These are phyloP conservation scores for Malus hybrid DNA, from an alignment of 331 rosid genomes.

Conservation along the genomic window DNA sequence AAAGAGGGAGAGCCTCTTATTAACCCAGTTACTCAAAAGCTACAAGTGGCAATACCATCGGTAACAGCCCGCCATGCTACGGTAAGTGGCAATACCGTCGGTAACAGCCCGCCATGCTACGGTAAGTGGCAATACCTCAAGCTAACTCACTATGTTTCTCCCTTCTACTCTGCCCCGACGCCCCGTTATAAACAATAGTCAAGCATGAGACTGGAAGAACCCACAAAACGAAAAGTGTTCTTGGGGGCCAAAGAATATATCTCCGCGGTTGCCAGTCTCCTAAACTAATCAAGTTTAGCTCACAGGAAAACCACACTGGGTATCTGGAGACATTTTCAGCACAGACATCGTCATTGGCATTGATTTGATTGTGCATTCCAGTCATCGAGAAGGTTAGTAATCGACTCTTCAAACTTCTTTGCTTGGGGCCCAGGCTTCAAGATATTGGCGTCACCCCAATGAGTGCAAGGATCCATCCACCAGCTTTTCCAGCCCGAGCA, in stretches of 20 bases:
- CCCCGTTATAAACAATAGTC: constrained; percentile 11
- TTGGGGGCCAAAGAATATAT: constrained; percentile 14
- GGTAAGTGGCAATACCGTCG: constrained; percentile 5
- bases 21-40: background rate
- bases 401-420: constrained; percentile 61
- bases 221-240: constrained; percentile 9
- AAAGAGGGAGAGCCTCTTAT: constrained; percentile 12
- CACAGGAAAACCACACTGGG: background rate
- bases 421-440: constrained; percentile 73
- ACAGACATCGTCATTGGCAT: constrained; percentile 40
- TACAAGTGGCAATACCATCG: background rate
- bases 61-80: constrained; percentile 1
- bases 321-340: constrained; percentile 3
- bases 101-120: constrained; percentile 1
- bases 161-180: background rate
- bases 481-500: constrained; percentile 67
- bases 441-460: constrained; percentile 72
- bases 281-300: background rate
- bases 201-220: constrained; percentile 5
- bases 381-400: constrained; percentile 66
- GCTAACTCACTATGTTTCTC: constrained; percentile 14
- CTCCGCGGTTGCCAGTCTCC: constrained; percentile 5
- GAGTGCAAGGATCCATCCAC: constrained; percentile 86
- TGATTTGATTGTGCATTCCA: constrained; percentile 57
- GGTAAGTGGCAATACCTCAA: constrained; percentile 3